phyloP scores from a whole-genome alignment of 1,284 basidiomycete species.

The Ceratobasidium sp. region DNA sequence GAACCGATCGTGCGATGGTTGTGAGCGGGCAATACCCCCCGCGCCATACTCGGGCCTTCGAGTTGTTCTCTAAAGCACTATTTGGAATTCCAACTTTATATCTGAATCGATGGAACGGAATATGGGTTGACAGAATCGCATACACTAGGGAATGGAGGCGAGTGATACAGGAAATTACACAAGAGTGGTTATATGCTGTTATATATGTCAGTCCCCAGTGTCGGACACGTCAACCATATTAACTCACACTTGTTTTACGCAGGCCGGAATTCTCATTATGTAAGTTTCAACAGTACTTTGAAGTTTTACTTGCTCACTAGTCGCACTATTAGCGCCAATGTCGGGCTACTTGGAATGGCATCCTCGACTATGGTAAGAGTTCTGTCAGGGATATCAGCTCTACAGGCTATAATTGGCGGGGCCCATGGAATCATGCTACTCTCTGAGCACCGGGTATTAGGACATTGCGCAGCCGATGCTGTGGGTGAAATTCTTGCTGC shows the following conservation, averaged over 20 bases:
- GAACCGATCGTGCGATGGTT: conserved; percentile 20
- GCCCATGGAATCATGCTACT: not conserved
- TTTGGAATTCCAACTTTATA: conserved; percentile 7
- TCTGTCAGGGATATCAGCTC: not conserved
- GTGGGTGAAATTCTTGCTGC: not conserved
- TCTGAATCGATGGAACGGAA: conserved; percentile 15
- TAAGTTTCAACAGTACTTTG: not conserved
- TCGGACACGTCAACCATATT: too few species aligned
- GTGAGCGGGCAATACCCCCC: conserved; percentile 32
- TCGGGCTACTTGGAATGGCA: not conserved
- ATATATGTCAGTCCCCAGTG: not conserved
- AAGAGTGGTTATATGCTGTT: conserved; percentile 9
- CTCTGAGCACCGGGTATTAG: not conserved
- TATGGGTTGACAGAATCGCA: conserved; percentile 30
- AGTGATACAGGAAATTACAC: conserved; percentile 11
- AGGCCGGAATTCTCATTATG: not conserved
- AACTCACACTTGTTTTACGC: too few species aligned
- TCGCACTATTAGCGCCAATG: not conserved
- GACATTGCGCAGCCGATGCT: conserved; percentile 18
- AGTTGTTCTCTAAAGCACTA: not conserved
- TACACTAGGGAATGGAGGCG: conserved; percentile 38
- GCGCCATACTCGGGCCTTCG: not conserved
- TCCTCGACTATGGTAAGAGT: not conserved
- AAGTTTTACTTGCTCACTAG: not conserved
- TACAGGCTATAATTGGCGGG: not conserved